Evolutionary conservation across 2,329 filamentous ascomycete species (phyloP).

Genomic region (Talaromyces islandicus): DNA sequence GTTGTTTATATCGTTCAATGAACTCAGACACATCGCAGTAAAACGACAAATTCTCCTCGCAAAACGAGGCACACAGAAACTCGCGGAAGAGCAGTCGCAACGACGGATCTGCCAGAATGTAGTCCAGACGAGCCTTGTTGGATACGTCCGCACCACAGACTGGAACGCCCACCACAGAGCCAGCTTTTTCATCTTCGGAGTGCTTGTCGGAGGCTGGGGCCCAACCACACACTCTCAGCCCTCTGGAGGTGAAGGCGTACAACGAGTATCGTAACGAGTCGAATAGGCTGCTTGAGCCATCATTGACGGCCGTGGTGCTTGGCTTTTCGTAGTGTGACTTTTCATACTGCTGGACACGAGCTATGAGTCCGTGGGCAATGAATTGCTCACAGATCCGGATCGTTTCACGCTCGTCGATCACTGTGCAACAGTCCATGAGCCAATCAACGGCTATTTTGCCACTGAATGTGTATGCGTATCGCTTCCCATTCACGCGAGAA

Average conservation of each 20-base stretch:
- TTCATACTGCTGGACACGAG: constrained; percentile 49
- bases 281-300: constrained; percentile 59
- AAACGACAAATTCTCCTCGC: constrained; percentile 95
- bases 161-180: constrained; percentile 29
- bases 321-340: constrained; percentile 48
- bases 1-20: constrained; percentile 55
- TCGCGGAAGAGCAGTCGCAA: constrained; percentile 86
- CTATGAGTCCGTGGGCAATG: constrained; percentile 76
- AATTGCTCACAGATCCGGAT: constrained; percentile 80
- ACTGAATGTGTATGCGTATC: constrained; percentile 78
- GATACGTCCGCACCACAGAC: constrained; percentile 61
- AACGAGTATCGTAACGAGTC: constrained; percentile 81
- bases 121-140: constrained; percentile 87
- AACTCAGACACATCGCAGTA: constrained; percentile 94
- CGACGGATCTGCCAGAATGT: constrained; percentile 86
- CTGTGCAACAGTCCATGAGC: constrained; percentile 95
- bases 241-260: constrained; percentile 77
- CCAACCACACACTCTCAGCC: constrained; percentile 65
- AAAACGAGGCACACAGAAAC: constrained; percentile 88
- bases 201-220: constrained; percentile 34
- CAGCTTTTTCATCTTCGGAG: neutral
- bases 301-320: constrained; percentile 55
- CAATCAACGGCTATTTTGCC: constrained; percentile 86
- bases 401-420: constrained; percentile 82
- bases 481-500: constrained; percentile 71